Base-by-base conservation (phyloP, 129 eudicot species). In the Apium graveolens region DNA sequence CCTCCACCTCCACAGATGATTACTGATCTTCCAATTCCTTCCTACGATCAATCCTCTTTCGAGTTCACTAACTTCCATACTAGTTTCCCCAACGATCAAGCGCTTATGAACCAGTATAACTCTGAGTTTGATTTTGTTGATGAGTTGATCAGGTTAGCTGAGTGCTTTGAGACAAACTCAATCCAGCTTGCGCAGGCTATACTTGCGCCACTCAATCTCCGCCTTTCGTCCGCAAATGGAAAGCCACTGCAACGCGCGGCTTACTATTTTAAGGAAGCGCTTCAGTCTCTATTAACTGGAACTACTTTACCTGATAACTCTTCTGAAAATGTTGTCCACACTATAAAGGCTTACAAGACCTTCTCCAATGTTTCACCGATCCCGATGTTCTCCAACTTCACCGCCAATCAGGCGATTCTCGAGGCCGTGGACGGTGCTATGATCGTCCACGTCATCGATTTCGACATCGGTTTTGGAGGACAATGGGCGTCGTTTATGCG, bases 261-360 rank as follows among this genome's bases (percentile, higher is more conserved):
- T 45, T 96, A 87, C 79, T 96, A 92, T 84, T 96, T 96, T 87
- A 96, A 96, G 79, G 97, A 96, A 76, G 99, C 99, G 1, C 91
- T 96, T 5, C 91, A 92, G 74, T 78, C 89, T n/a, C 86, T 90
- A 13, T 88, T 89, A 81, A 82, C 91, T 34, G 96, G 92, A 46
- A 84, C 95, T 46, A 81, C 89, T 70, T 84, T 86, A 73, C 86
- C 93, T 0, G 80, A 85, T 1, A 71, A 77, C 29, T 87, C 96
- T 3, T 84, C 82, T 1, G 92, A 90, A 66, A 66, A 29, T 6
- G 82, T 90, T 4, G 86, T 96, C n/a, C 97, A 96, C 44, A 81
- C 90, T 21, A 96, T 96, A 41, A 87, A 91, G 79, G 92, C 99
- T 11, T 84, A 86, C 85, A 96, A 86, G 76, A 84, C 85, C 66